A percentile compares a stretch with the other conserved stretches of the same genome.
Evolutionary conservation across 2,329 filamentous ascomycete genomes (phyloP).

Genomic region (Sphaerulina populicola): DNA sequence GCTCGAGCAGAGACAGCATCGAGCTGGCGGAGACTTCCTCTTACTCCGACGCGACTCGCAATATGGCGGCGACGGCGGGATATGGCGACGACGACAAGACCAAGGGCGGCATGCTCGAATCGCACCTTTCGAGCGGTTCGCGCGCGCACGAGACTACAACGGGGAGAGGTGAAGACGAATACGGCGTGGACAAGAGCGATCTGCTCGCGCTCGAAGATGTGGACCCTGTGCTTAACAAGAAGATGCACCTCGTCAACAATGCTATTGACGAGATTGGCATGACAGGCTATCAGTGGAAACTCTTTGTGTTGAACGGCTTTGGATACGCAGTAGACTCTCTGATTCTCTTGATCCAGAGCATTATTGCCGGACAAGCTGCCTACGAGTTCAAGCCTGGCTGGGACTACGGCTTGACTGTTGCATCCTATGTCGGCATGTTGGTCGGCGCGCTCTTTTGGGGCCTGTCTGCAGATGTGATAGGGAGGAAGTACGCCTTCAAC

Average conservation of each 20-base stretch:
- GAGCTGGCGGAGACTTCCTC: constrained; percentile 9
- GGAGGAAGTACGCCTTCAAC: constrained; percentile 61
- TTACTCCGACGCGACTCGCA: background rate
- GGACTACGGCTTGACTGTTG: constrained; percentile 49
- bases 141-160: constrained; percentile 10
- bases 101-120: constrained; percentile 3
- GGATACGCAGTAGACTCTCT: constrained; percentile 53
- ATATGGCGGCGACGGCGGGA: constrained; percentile 10
- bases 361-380: constrained; percentile 51
- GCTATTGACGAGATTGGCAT: constrained; percentile 50
- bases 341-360: constrained; percentile 53
- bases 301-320: constrained; percentile 55
- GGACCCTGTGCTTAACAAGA: constrained; percentile 55
- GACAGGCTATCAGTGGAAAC: constrained; percentile 48
- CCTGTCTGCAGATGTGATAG: constrained; percentile 58
- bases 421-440: constrained; percentile 50
- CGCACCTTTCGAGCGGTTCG: background rate
- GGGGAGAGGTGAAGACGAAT: constrained; percentile 13
- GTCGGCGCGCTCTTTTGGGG: constrained; percentile 60
- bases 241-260: constrained; percentile 63
- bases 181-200: constrained; percentile 38
- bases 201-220: constrained; percentile 50
- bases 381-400: constrained; percentile 53
- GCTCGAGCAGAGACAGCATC: constrained; percentile 15
- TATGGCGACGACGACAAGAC: constrained; percentile 16